These are phyloP conservation scores for Paecilomyces sp. DNA, from an alignment of 2,329 filamentous ascomycete species.

Conservation along the genomic window DNA sequence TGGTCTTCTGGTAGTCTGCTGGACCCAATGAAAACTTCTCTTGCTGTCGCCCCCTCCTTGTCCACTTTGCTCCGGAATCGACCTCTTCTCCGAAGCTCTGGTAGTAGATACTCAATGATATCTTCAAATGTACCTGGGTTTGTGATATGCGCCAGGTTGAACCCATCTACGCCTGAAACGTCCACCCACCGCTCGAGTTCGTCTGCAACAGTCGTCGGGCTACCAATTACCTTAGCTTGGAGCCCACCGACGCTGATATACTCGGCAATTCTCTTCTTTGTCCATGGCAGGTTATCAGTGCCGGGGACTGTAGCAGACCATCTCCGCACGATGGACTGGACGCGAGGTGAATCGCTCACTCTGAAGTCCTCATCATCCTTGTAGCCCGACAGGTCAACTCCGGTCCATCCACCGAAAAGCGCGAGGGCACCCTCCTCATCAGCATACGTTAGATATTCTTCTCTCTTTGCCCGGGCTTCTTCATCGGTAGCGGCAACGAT, in stretches of 20 bases:
- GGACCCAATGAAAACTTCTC: neutral
- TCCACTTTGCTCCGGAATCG: conserved; percentile 24
- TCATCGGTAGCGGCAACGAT: conserved; percentile 40
- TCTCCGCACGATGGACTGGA: conserved; percentile 37
- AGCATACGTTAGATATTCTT: conserved; percentile 35
- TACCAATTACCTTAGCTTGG: conserved; percentile 28
- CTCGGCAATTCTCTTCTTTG: conserved; percentile 27
- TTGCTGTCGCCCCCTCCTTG: neutral
- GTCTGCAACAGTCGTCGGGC: conserved; percentile 28
- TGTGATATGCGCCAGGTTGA: conserved; percentile 27
- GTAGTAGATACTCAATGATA: conserved; percentile 24
- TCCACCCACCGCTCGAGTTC: conserved; percentile 29
- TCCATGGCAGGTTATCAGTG: conserved; percentile 31
- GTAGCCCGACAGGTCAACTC: conserved; percentile 36
- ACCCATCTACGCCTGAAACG: conserved; percentile 27
- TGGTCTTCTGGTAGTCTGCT: neutral
- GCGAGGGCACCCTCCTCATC: conserved; percentile 40
- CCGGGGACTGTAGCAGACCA: conserved; percentile 39
- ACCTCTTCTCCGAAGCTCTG: conserved; percentile 26
- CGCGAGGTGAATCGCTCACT: conserved; percentile 33
- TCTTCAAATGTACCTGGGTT: conserved; percentile 30
- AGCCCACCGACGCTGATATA: conserved; percentile 27
- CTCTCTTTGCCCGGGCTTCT: conserved; percentile 35
- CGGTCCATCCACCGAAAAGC: conserved; percentile 42
- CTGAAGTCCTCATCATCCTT: conserved; percentile 40